Conservation (phyloP, 2,329 filamentous ascomycete species). For the Colletotrichum phormii region DNA sequence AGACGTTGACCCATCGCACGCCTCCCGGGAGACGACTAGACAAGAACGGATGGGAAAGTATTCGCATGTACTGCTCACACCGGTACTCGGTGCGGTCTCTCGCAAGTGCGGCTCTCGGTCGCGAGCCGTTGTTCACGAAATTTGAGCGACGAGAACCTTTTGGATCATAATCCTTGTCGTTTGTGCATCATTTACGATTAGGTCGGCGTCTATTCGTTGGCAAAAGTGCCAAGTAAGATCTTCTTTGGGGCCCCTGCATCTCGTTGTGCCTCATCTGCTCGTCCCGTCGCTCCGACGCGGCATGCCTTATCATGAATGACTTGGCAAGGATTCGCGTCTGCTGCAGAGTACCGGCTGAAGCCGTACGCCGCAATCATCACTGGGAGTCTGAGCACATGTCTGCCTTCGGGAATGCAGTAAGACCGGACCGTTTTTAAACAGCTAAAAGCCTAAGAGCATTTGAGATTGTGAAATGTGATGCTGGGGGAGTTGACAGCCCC, state of each 20-base stretch:
- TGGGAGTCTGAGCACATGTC: background rate
- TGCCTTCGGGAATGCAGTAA: background rate
- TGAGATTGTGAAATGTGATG: background rate
- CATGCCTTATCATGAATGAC: background rate
- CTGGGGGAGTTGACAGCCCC: background rate
- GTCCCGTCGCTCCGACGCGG: background rate
- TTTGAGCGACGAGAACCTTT: background rate
- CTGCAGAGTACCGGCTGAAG: background rate
- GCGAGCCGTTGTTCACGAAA: background rate
- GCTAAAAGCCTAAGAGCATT: background rate
- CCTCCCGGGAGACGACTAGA: background rate
- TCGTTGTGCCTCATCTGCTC: background rate
- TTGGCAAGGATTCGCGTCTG: background rate
- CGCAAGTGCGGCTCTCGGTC: background rate
- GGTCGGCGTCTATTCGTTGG: background rate
- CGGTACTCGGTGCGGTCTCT: background rate
- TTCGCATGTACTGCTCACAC: background rate
- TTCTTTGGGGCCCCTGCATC: background rate
- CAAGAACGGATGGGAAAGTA: background rate
- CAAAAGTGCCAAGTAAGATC: background rate
- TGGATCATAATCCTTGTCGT: background rate
- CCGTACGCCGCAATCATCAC: background rate
- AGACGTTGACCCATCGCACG: background rate
- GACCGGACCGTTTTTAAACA: background rate
- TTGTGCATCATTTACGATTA: background rate